phyloP scores from a whole-genome alignment of 768 basidiomycete genomes.

The Ramaria sp. region DNA sequence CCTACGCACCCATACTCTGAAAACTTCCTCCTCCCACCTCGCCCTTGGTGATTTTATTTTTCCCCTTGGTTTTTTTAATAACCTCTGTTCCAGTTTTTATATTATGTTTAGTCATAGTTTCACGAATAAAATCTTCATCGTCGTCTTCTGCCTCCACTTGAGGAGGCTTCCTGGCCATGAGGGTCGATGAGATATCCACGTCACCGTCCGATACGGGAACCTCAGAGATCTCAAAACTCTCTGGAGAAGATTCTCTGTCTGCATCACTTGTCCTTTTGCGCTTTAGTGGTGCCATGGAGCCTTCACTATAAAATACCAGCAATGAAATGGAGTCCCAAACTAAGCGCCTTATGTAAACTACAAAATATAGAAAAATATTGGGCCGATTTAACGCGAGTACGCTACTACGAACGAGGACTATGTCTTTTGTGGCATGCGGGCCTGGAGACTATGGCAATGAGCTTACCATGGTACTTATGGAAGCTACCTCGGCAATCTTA shows the following conservation, averaged over 20 bases:
- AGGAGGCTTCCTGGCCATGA: slow-evolving; percentile 34
- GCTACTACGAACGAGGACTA: too few relatives aligned
- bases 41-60: slow-evolving; percentile 56
- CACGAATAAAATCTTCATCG: slow-evolving; percentile 43
- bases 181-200: slow-evolving; percentile 53
- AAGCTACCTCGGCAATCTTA: too few relatives aligned
- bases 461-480: too few relatives aligned
- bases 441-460: too few relatives aligned
- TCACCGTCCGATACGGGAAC: slow-evolving; percentile 23
- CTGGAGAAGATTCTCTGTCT: slow-evolving; percentile 7
- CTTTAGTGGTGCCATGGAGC: slow-evolving; percentile 19
- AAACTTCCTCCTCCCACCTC: slow-evolving; percentile 91
- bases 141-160: slow-evolving; percentile 10
- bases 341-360: too few relatives aligned
- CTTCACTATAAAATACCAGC: not conserved
- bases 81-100: slow-evolving; percentile 65
- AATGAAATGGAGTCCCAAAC: too few relatives aligned
- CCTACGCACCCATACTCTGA: slow-evolving; percentile 79
- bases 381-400: too few relatives aligned
- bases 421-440: too few relatives aligned
- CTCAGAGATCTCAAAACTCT: not conserved
- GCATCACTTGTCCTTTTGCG: slow-evolving; percentile 19
- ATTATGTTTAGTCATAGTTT: slow-evolving; percentile 61
- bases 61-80: slow-evolving; percentile 69
- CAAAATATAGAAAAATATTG: too few relatives aligned